A percentile compares a stretch with the other conserved stretches of the same genome.
phyloP scores from a whole-genome alignment of 768 basidiomycete genomes.

The Auriculariales sp. region DNA sequence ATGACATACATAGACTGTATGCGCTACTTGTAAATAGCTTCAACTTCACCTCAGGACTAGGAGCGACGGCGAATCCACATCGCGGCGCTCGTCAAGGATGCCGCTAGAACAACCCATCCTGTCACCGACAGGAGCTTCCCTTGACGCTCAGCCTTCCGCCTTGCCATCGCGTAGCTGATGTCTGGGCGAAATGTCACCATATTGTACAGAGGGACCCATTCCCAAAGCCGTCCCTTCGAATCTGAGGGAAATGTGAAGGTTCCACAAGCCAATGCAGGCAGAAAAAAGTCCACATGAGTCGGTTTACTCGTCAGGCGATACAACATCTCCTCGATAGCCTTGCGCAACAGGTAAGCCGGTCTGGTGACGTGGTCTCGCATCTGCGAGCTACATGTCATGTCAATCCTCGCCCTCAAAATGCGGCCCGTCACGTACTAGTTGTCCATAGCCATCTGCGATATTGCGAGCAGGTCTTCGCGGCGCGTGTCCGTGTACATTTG shows the following conservation, averaged over 20 bases:
- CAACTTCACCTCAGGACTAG: too few relatives aligned
- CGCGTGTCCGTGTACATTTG: constrained; percentile 66
- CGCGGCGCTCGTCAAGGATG: background rate
- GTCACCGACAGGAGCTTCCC: constrained; percentile 38
- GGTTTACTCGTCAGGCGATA: constrained; percentile 12
- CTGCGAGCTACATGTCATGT: constrained; percentile 45
- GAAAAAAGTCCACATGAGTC: constrained; percentile 35
- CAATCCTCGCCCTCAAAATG: constrained; percentile 4
- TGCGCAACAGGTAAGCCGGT: constrained; percentile 60
- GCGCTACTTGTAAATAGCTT: too few relatives aligned
- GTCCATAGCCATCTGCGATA: constrained; percentile 83
- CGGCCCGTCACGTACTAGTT: constrained; percentile 67
- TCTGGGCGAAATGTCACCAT: constrained; percentile 98
- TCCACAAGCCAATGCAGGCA: background rate
- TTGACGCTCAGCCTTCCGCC: constrained; percentile 57
- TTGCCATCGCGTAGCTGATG: constrained; percentile 75
- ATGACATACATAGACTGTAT: too few relatives aligned
- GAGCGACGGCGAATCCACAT: too few relatives aligned
- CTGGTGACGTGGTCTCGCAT: constrained; percentile 91
- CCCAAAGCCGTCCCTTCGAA: constrained; percentile 30
- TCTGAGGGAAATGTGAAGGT: background rate
- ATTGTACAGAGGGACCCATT: constrained; percentile 89
- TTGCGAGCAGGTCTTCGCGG: constrained; percentile 80
- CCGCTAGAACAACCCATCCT: constrained; percentile 24
- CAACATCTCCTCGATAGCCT: constrained; percentile 58